A percentile compares a stretch with the other conserved stretches of the same genome.
These are phyloP conservation scores for Candida sojae DNA, from an alignment of 1,139 yeast genomes.

Conservation along the genomic window DNA sequence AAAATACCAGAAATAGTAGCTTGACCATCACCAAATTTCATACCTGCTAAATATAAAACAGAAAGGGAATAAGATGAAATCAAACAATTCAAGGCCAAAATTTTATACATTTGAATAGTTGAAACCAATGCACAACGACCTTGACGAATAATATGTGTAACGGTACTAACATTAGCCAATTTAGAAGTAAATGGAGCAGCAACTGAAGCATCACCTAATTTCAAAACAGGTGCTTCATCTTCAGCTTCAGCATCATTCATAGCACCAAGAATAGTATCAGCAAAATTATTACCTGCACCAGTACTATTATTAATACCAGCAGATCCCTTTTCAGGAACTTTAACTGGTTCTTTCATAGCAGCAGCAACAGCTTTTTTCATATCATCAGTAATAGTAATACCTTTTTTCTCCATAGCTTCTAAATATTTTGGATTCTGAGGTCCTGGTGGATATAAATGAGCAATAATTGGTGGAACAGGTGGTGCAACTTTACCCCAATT, in stretches of 20 bases:
- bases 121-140: slow-evolving; percentile 98
- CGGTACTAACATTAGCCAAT: slow-evolving; percentile 88
- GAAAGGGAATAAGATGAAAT: slow-evolving; percentile 95
- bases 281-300: slow-evolving; percentile 49
- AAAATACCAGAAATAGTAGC: slow-evolving; percentile 91
- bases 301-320: slow-evolving; percentile 27
- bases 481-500: slow-evolving; percentile 87
- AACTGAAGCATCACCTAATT: slow-evolving; percentile 97
- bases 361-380: slow-evolving; percentile 58
- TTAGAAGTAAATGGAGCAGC: slow-evolving; percentile 99
- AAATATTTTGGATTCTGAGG: slow-evolving; percentile 86
- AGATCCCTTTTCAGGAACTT: slow-evolving; percentile 10
- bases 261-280: slow-evolving; percentile 73
- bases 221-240: slow-evolving; percentile 88
- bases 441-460: slow-evolving; percentile 97
- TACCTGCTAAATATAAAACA: slow-evolving; percentile 94
- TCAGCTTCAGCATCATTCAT: slow-evolving; percentile 72
- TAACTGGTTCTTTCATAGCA: slow-evolving; percentile 39
- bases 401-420: slow-evolving; percentile 81
- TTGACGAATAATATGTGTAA: slow-evolving; percentile 92
- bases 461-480: slow-evolving; percentile 83
- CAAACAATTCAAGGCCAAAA: slow-evolving; percentile 92
- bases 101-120: slow-evolving; percentile 98
- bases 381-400: slow-evolving; percentile 71
- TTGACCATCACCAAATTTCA: slow-evolving; percentile 97